Base-by-base conservation (phyloP, 352 stramenopile genomes). In the Aphanomyces astaci region DNA sequence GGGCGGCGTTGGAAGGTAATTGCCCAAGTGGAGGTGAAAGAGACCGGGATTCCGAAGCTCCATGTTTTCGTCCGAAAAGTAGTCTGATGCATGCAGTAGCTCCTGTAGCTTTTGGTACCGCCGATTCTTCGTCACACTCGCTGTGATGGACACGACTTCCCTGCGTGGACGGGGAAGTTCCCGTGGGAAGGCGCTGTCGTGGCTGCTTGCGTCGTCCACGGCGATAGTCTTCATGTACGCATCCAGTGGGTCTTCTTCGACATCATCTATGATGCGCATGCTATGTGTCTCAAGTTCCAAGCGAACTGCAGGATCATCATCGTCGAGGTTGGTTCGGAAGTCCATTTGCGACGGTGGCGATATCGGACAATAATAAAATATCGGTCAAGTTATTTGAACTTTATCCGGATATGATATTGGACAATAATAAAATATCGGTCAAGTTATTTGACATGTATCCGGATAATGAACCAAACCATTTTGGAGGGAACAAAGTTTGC, bases 41-140 rank as follows among this genome's bases (percentile, higher is more conserved):
- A 94, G 69, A 56, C 82, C 84, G 1, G 86, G 86, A 65, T 74
- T 88, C 31, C 86, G 82, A 64, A 87, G 77, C 72, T 94, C 81
- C 81, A 94, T 94, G 71, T 79, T 81, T 25, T 77, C 76, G 67
- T 92, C 84, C 9, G 84, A 92, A 65, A 94, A 94, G 71, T 88
- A 94, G 22, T 73, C 60, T 7, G 68, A 66, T 7, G 52, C 40
- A 25, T 69, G 27, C 13, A 90, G 57, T 10, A 94, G 66, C 66
- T 92, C 82, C 73, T 89, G 81, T 33, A 94, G 72, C 2, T 79
- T 80, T 24, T 65, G 76, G 54, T 85, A 94, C 19, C 86, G 80
- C 1, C 86, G 82, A 74, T 94, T 94, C 71, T 88, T 88, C 31
- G 78, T 78, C 19, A 76, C 33, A 27, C 67, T 70, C 22, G 48